A percentile compares a stretch with the other conserved stretches of the same genome.
phyloP scores from a whole-genome alignment of 1,139 yeast genomes.

The Debaryomyces coudertii region DNA sequence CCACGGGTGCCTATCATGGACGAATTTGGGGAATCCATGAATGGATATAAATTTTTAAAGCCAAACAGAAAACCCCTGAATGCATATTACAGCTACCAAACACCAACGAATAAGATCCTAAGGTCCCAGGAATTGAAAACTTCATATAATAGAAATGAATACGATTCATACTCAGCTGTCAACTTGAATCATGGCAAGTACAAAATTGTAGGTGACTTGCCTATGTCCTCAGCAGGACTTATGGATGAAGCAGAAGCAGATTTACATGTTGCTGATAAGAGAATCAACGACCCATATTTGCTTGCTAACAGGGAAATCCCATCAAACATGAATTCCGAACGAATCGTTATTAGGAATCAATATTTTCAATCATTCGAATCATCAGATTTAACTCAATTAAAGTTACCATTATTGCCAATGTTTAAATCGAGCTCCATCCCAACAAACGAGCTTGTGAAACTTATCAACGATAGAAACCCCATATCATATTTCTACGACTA shows the following conservation, averaged over 20 bases:
- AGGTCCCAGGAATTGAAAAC: conserved; percentile 19
- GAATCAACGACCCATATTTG: conserved; percentile 45
- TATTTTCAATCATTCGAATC: conserved; percentile 18
- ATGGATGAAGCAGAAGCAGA: conserved; percentile 39
- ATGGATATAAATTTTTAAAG: conserved; percentile 41
- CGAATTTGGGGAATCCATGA: conserved; percentile 32
- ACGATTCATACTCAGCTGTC: background rate
- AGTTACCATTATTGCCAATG: conserved; percentile 26
- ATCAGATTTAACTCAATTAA: conserved; percentile 4
- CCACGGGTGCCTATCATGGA: conserved; percentile 14
- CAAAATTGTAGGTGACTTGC: conserved; percentile 39
- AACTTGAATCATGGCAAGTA: conserved; percentile 22
- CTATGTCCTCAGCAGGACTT: conserved; percentile 40
- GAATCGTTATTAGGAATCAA: conserved; percentile 12
- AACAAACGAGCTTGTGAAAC: conserved; percentile 21
- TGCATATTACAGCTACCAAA: conserved; percentile 23
- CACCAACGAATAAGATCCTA: conserved; percentile 22
- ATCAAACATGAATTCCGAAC: background rate
- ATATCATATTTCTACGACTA: conserved; percentile 31
- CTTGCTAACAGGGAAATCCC: conserved; percentile 10
- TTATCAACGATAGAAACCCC: conserved; percentile 26
- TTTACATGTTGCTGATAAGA: conserved; percentile 44
- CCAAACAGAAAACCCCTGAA: conserved; percentile 16
- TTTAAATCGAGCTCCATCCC: conserved; percentile 14
- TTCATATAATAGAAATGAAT: conserved; percentile 21